Base-by-base conservation (phyloP, 306 rosid genomes). In the Pyrus bretschneideri region DNA sequence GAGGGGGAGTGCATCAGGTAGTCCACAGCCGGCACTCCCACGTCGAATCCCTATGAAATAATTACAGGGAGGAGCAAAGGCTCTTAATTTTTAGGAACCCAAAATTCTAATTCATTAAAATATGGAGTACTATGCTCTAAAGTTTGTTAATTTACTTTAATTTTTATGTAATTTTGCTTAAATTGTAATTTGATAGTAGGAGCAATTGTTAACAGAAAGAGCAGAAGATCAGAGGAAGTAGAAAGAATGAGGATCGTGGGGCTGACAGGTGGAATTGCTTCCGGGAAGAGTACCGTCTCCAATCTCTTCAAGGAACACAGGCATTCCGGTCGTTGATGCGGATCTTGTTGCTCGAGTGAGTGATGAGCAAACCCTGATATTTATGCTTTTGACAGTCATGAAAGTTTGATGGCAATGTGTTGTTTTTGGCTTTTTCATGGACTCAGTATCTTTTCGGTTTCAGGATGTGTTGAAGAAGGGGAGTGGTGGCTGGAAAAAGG, bases 241-340 rank as follows among this genome's bases (percentile, higher is more conserved):
- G 19, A 67, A 58, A 71, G 21, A 44, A 90, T 92, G 98, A 89
- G 97, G 82, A 86, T 92, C 1, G 86, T 90, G 71, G 97, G 98
- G 27, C 83, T 92, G 30, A 92, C 93, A 0, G 96, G 96, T 44
- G 97, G 98, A 81, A 92, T 92, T 54, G 79, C 96, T 0, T 90
- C 94, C 2, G 96, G 97, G 65, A 95, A 95, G 85, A 95, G 97
- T 84, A 90, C 96, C 0, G 93, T 89, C 45, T 92, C 97, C 58
- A 83, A 86, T 84, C 92, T 88, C 25, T 95, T 95, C 92, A 90
- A 86, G 80, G 77, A 91, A 59, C 78, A 89, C 6, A 88, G 74
- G 74, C 67, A 57, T 92, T 74, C 92, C 97, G 0, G 78, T 95
- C 9, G 96, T 90, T 6, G 97, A 95, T n/a, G 97, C 97, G 1